Evolutionary conservation across 2,329 filamentous ascomycete species (phyloP).

Genomic region (Xylariales sp.): DNA sequence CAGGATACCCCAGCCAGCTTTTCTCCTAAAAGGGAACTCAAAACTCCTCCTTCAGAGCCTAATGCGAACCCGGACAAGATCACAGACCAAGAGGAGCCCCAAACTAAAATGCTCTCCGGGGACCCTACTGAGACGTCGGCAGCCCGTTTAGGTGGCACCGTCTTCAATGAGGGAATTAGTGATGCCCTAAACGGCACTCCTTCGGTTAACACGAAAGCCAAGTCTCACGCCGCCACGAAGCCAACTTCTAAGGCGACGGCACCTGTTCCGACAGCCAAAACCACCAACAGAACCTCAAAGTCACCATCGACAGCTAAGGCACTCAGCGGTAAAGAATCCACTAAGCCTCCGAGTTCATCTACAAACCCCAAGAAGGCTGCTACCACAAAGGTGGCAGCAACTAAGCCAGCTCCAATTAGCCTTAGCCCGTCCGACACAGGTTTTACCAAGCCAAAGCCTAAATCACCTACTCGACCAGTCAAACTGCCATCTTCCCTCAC

Average conservation of each 20-base stretch:
- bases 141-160: slow-evolving; percentile 37
- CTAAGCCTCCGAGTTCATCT: slow-evolving; percentile 50
- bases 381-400: slow-evolving; percentile 48
- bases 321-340: slow-evolving; percentile 52
- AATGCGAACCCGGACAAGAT: slow-evolving; percentile 56
- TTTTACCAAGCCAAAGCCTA: slow-evolving; percentile 69
- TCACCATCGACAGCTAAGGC: slow-evolving; percentile 53
- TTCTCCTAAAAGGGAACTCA: slow-evolving; percentile 44
- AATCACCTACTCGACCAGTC: slow-evolving; percentile 76
- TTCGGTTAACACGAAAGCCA: slow-evolving; percentile 48
- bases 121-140: slow-evolving; percentile 49
- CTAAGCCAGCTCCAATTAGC: slow-evolving; percentile 58
- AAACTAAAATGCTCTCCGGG: slow-evolving; percentile 49
- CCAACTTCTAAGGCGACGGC: slow-evolving; percentile 38
- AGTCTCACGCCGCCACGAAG: slow-evolving; percentile 45
- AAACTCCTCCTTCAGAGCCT: slow-evolving; percentile 46
- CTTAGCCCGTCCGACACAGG: slow-evolving; percentile 54
- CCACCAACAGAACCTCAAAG: slow-evolving; percentile 52
- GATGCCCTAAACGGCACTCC: slow-evolving; percentile 41
- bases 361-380: slow-evolving; percentile 51
- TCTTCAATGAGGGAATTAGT: slow-evolving; percentile 36
- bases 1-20: slow-evolving; percentile 39
- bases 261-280: slow-evolving; percentile 48
- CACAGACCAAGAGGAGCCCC: slow-evolving; percentile 54
- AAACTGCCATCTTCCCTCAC: slow-evolving; percentile 74